Conservation (phyloP, 1,139 yeast species). For the Spathaspora sp. region DNA sequence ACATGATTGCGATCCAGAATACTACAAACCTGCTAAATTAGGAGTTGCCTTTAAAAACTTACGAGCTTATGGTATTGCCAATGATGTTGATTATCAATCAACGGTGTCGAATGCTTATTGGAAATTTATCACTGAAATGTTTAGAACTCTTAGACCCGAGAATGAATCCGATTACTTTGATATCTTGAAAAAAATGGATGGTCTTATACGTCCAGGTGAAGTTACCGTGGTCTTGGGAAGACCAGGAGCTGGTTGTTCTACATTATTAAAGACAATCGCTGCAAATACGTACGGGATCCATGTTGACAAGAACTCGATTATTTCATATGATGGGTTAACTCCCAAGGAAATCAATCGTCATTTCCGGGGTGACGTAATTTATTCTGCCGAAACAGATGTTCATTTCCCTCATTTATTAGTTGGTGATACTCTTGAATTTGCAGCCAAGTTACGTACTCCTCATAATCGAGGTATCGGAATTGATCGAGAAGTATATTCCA, state of each 20-base stretch:
- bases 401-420: constrained; percentile 56
- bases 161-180: constrained; percentile 20
- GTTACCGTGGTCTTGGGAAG: constrained; percentile 58
- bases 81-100: constrained; percentile 78
- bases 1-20: constrained; percentile 56
- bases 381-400: constrained; percentile 52
- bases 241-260: constrained; percentile 72
- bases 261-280: constrained; percentile 69
- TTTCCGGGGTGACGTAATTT: constrained; percentile 45
- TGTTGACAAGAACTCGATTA: constrained; percentile 48
- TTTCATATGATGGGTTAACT: constrained; percentile 34
- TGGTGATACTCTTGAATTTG: constrained; percentile 50
- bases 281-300: constrained; percentile 72
- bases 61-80: constrained; percentile 72
- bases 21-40: constrained; percentile 60
- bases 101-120: constrained; percentile 57
- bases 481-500: constrained; percentile 39
- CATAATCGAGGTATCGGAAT: constrained; percentile 35
- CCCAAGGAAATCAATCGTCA: constrained; percentile 26
- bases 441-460: constrained; percentile 43
- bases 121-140: constrained; percentile 19
- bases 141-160: constrained; percentile 32
- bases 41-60: constrained; percentile 71
- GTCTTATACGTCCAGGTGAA: constrained; percentile 56
- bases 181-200: constrained; percentile 37